These are phyloP conservation scores for Zelonia costaricensis DNA, from an alignment of 208 protist species.

Conservation along the genomic window DNA sequence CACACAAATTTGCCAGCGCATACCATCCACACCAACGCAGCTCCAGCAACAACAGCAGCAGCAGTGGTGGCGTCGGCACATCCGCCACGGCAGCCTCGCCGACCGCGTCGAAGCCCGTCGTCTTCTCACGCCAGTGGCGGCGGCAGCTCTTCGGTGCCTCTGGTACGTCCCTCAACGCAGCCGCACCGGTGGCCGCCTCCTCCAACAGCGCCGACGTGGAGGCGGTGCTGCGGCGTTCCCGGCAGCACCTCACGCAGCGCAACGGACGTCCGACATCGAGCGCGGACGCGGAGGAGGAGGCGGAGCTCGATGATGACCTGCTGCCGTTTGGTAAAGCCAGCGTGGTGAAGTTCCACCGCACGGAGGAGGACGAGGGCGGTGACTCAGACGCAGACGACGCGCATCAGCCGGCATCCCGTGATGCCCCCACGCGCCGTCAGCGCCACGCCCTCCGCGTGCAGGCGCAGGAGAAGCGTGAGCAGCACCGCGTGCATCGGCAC, in stretches of 20 bases:
- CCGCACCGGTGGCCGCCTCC: not conserved
- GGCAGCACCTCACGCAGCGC: not conserved
- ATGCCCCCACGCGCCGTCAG: constrained; percentile 13
- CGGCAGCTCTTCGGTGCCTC: constrained; percentile 16
- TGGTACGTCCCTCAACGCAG: not conserved
- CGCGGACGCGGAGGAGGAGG: no score
- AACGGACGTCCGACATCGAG: no score
- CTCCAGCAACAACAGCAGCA: not conserved
- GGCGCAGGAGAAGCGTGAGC: constrained; percentile 14
- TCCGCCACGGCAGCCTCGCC: not conserved
- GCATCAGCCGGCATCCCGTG: no score
- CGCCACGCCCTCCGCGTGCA: constrained; percentile 8
- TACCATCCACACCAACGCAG: not conserved
- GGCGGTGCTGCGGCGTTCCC: not conserved
- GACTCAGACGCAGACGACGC: not conserved
- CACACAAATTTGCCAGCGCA: constrained; percentile 6
- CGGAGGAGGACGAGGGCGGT: not conserved
- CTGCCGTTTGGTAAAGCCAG: constrained; percentile 22
- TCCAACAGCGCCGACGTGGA: no score
- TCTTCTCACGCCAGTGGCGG: constrained; percentile 31
- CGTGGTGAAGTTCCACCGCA: constrained; percentile 25
- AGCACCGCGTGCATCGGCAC: constrained; percentile 23
- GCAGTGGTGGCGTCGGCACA: not conserved
- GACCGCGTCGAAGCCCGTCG: constrained; percentile 25
- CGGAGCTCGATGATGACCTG: constrained; percentile 10